Conservation (phyloP, 2,329 filamentous ascomycete genomes). For the Alternaria consortialis region DNA sequence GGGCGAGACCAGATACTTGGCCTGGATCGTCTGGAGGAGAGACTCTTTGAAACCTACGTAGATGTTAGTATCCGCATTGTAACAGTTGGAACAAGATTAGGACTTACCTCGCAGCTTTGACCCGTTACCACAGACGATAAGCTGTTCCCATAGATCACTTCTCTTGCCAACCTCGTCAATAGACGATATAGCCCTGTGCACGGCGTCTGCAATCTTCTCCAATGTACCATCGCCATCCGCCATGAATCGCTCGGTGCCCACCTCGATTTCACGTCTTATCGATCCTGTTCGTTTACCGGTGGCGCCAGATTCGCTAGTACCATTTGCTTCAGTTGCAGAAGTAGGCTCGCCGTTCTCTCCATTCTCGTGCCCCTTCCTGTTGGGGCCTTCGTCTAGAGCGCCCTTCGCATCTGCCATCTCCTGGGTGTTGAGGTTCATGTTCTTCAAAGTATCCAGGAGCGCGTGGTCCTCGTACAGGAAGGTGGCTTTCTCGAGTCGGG, state of each 20-base stretch:
- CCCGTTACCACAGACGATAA: slow-evolving; percentile 93
- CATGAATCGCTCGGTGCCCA: slow-evolving; percentile 78
- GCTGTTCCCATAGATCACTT: slow-evolving; percentile 86
- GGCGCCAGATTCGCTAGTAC: slow-evolving; percentile 25
- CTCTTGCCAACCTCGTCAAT: slow-evolving; percentile 87
- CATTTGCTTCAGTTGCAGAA: slow-evolving; percentile 41
- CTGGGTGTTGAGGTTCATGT: slow-evolving; percentile 57
- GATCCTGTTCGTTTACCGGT: slow-evolving; percentile 35
- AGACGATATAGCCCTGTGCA: slow-evolving; percentile 83
- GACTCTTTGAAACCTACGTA: slow-evolving; percentile 82
- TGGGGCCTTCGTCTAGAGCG: slow-evolving; percentile 59
- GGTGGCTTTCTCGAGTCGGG: slow-evolving; percentile 72
- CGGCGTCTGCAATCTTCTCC: slow-evolving; percentile 82
- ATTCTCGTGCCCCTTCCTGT: slow-evolving; percentile 51
- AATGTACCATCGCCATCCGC: slow-evolving; percentile 73
- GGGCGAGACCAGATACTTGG: slow-evolving; percentile 89
- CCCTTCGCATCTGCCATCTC: slow-evolving; percentile 62
- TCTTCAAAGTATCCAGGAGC: slow-evolving; percentile 63
- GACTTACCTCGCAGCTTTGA: slow-evolving; percentile 67
- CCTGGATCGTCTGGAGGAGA: slow-evolving; percentile 78
- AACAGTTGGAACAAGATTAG: neutral
- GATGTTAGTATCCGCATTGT: slow-evolving; percentile 40
- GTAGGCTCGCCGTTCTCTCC: slow-evolving; percentile 39
- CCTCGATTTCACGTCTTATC: slow-evolving; percentile 71
- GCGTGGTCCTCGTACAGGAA: slow-evolving; percentile 78